phyloP scores from a whole-genome alignment of 1,284 basidiomycete genomes.

The Moniliophthora roreri region DNA sequence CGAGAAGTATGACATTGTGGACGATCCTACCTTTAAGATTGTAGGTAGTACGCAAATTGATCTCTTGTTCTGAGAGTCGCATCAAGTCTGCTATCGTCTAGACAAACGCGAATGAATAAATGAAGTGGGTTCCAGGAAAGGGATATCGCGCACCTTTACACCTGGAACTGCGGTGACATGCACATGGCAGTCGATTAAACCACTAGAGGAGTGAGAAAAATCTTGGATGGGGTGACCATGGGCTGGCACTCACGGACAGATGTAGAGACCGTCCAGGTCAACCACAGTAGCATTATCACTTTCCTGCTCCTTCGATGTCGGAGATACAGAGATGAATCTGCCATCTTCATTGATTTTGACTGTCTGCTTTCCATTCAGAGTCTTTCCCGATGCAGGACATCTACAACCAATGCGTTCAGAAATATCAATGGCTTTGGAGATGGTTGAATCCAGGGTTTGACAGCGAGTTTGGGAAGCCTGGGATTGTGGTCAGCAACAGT shows the following conservation, averaged over 20 bases:
- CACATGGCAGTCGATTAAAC: conserved; percentile 43
- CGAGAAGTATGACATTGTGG: background rate
- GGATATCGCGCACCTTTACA: conserved; percentile 21
- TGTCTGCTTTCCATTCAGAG: conserved; percentile 28
- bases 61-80: conserved; percentile 31
- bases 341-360: conserved; percentile 31
- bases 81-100: conserved; percentile 37
- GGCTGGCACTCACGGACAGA: conserved; percentile 35
- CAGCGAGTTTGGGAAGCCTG: conserved; percentile 34
- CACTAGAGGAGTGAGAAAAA: conserved; percentile 17
- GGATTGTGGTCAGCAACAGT: background rate
- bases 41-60: conserved; percentile 37
- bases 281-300: conserved; percentile 23
- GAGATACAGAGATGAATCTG: conserved; percentile 27
- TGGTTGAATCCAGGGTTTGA: conserved; percentile 36
- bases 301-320: conserved; percentile 7
- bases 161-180: conserved; percentile 44
- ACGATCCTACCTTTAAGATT: conserved; percentile 30
- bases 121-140: background rate
- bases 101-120: too few relatives aligned
- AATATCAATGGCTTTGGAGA: conserved; percentile 27
- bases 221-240: background rate
- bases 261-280: conserved; percentile 35
- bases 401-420: conserved; percentile 33
- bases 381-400: conserved; percentile 26